phyloP scores from a whole-genome alignment of 2,329 filamentous ascomycete species.

The Simplicillium sp. region DNA sequence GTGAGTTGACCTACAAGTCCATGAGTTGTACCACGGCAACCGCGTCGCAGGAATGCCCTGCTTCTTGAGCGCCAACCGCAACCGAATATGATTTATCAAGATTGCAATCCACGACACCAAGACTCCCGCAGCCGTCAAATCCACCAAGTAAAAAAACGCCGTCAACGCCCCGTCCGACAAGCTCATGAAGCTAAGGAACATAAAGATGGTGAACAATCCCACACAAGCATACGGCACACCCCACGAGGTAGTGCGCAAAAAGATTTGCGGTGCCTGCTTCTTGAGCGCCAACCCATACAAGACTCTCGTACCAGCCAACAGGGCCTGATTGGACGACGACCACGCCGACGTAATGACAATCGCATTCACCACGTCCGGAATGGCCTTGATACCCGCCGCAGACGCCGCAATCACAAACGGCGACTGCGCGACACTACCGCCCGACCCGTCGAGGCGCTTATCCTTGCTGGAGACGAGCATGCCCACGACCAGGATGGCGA shows the following conservation, averaged over 20 bases:
- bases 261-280: conserved; percentile 46
- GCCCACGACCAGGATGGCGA: conserved; percentile 61
- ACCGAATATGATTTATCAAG: conserved; percentile 48
- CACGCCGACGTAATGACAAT: conserved; percentile 64
- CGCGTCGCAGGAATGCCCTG: conserved; percentile 40
- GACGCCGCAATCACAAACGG: conserved; percentile 66
- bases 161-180: conserved; percentile 47
- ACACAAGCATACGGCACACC: conserved; percentile 55
- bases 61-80: conserved; percentile 41
- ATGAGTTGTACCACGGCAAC: conserved; percentile 54
- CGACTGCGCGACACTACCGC: conserved; percentile 36
- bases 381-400: conserved; percentile 54
- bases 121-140: conserved; percentile 52
- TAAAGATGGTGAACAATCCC: conserved; percentile 41
- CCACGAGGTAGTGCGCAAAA: conserved; percentile 48
- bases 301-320: conserved; percentile 50
- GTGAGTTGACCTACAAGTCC: conserved; percentile 41
- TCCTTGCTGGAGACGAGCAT: conserved; percentile 52
- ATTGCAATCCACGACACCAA: conserved; percentile 55
- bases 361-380: conserved; percentile 68
- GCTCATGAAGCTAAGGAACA: conserved; percentile 49
- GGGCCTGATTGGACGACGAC: conserved; percentile 58
- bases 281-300: conserved; percentile 51
- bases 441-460: conserved; percentile 38
- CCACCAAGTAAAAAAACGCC: conserved; percentile 57